Evolutionary conservation across 225 moss, liverwort and hornwort genomes (phyloP).

Genomic region (Straminergon stramineum): DNA sequence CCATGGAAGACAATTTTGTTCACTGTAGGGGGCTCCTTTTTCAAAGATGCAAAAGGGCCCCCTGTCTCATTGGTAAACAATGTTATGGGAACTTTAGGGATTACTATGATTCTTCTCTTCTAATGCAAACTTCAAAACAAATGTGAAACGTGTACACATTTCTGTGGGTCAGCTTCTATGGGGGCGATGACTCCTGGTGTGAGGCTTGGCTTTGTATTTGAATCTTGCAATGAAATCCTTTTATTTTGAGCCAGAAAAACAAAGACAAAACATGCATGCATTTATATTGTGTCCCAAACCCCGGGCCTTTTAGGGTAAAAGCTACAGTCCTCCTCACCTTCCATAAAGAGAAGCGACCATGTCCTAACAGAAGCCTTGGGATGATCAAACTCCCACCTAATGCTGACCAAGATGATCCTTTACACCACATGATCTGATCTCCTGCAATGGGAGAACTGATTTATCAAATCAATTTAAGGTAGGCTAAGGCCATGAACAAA

Average conservation of each 20-base stretch:
- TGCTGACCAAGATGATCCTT: background rate
- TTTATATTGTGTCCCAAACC: background rate
- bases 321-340: background rate
- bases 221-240: background rate
- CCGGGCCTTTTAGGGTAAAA: background rate
- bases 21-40: fast-evolving
- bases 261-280: background rate
- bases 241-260: too few species aligned
- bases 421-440: background rate
- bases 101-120: background rate
- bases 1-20: background rate
- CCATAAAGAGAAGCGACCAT: background rate
- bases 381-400: background rate
- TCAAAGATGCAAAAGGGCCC: background rate
- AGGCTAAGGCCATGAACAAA: background rate
- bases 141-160: background rate
- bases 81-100: background rate
- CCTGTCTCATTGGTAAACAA: background rate
- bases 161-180: background rate
- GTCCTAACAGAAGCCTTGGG: background rate
- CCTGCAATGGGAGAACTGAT: background rate
- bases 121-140: background rate
- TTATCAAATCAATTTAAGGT: background rate
- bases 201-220: background rate
- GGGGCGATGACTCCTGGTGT: fast-evolving